Conservation (phyloP, 2,329 filamentous ascomycete species). For the Aspergillus udagawae region DNA sequence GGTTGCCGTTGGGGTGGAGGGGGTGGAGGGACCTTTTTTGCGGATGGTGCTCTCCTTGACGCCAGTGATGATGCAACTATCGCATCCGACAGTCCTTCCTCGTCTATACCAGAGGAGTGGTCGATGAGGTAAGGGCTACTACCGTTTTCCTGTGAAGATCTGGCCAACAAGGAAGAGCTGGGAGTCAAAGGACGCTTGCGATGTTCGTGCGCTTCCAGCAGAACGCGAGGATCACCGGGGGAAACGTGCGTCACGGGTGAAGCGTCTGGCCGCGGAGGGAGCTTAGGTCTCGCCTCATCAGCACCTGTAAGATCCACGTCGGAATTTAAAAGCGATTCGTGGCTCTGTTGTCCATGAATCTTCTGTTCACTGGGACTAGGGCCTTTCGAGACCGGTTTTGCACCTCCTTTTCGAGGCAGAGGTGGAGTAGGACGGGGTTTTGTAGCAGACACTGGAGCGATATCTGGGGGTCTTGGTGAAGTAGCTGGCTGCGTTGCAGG, state of each 20-base stretch:
- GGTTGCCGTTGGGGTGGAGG: constrained; percentile 37
- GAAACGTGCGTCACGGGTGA: constrained; percentile 1
- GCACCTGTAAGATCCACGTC: constrained; percentile 9
- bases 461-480: background rate
- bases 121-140: constrained; percentile 22
- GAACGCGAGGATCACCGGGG: constrained; percentile 4
- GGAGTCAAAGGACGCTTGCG: constrained; percentile 21
- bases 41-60: constrained; percentile 38
- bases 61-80: constrained; percentile 47
- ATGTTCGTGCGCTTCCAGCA: constrained; percentile 6
- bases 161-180: constrained; percentile 24
- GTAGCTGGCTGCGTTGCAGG: constrained; percentile 1
- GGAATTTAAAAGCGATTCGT: constrained; percentile 11
- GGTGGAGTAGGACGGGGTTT: constrained; percentile 17
- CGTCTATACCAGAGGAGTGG: constrained; percentile 23
- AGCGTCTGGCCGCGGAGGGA: constrained; percentile 22
- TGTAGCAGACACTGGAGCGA: constrained; percentile 6
- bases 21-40: constrained; percentile 34
- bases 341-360: background rate
- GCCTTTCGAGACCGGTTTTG: background rate
- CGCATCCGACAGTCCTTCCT: constrained; percentile 42
- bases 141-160: constrained; percentile 19
- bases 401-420: constrained; percentile 10
- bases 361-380: background rate
- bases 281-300: constrained; percentile 19